phyloP scores from a whole-genome alignment of 306 rosid genomes.

The Rosa lucieae region DNA sequence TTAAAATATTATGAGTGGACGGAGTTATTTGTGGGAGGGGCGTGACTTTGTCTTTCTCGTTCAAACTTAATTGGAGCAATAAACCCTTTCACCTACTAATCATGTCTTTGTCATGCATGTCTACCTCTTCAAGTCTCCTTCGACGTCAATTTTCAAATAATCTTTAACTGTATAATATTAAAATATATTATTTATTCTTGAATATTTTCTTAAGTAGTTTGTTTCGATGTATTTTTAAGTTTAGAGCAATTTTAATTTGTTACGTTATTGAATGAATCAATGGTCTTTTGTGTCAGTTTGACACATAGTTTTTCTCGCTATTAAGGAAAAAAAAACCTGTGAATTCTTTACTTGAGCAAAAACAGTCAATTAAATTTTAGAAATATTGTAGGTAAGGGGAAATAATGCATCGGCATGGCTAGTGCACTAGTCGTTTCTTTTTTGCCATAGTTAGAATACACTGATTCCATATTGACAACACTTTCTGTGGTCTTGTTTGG shows the following conservation, averaged over 20 bases:
- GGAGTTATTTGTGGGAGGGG: background rate
- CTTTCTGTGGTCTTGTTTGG: background rate
- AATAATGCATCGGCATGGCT: background rate
- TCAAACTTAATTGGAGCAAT: background rate
- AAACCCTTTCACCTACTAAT: background rate
- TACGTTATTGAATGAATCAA: no score
- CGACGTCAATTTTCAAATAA: background rate
- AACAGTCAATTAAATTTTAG: no score
- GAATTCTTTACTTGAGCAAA: no score
- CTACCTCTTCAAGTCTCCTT: background rate
- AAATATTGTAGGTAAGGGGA: background rate
- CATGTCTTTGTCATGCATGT: background rate
- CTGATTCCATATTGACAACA: background rate
- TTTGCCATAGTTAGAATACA: background rate
- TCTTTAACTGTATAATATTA: background rate
- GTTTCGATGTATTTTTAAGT: background rate
- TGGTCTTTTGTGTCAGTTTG: no score
- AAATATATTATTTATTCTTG: background rate
- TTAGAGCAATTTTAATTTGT: no score
- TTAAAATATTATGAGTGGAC: background rate
- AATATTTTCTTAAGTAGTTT: background rate
- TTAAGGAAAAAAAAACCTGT: no score
- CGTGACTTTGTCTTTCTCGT: background rate
- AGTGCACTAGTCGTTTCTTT: background rate
- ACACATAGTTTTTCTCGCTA: no score